Evolutionary conservation across 2,329 filamentous ascomycete species (phyloP).

Genomic region (Claviceps monticola): DNA sequence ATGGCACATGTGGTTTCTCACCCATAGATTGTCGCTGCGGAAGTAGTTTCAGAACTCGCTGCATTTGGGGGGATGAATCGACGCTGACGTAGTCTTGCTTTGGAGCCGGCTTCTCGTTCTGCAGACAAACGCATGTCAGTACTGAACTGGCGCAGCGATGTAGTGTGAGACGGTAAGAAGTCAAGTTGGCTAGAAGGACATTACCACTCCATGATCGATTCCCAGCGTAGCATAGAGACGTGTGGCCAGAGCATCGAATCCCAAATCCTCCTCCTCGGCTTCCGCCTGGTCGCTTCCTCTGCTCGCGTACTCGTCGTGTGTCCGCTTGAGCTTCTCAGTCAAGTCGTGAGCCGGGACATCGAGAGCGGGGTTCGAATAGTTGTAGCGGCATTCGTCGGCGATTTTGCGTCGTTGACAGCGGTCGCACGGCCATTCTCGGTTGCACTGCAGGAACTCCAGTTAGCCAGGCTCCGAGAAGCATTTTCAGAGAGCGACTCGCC

Average conservation of each 20-base stretch:
- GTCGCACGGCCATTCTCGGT: slow-evolving; percentile 20
- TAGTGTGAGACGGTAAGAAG: too few relatives aligned
- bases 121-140: not conserved
- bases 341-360: slow-evolving; percentile 1
- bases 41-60: slow-evolving; percentile 12
- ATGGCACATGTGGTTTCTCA: not conserved
- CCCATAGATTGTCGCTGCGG: slow-evolving; percentile 15
- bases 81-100: slow-evolving; percentile 9
- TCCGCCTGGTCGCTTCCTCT: slow-evolving; percentile 1
- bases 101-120: slow-evolving; percentile 8
- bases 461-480: not conserved
- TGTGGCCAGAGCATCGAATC: slow-evolving; percentile 11
- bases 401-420: slow-evolving; percentile 19
- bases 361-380: slow-evolving; percentile 5
- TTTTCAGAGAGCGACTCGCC: slow-evolving; percentile 9
- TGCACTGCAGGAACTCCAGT: slow-evolving; percentile 12
- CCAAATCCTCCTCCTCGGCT: slow-evolving; percentile 2
- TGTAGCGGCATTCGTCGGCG: slow-evolving; percentile 16
- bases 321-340: slow-evolving; percentile 3
- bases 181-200: not conserved
- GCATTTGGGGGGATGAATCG: slow-evolving; percentile 12
- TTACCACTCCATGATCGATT: slow-evolving; percentile 8
- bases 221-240: slow-evolving; percentile 12
- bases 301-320: slow-evolving; percentile 1
- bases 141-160: not conserved